Percentiles rank a stretch among this genome's conserved stretches.
Conservation (phyloP, 2,329 filamentous ascomycete genomes). For the Myriosclerotinia scirpicola region DNA sequence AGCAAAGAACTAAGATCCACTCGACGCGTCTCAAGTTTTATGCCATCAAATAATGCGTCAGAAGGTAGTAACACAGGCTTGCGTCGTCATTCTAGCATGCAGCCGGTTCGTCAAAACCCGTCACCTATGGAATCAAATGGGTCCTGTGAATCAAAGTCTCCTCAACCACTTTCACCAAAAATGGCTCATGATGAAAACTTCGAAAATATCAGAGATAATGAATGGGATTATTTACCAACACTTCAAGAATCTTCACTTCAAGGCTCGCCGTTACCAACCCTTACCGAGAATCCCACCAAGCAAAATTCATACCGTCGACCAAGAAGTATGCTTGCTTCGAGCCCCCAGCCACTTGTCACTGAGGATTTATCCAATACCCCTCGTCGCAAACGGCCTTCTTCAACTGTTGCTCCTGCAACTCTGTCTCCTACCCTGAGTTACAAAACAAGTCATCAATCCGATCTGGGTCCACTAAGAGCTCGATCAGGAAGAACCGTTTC, state of each 20-base stretch:
- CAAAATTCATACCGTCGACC: conserved; percentile 10
- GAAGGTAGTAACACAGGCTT: conserved; percentile 26
- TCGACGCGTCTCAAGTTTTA: conserved; percentile 30
- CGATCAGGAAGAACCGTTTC: conserved; percentile 26
- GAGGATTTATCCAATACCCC: conserved; percentile 11
- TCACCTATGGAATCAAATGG: conserved; percentile 18
- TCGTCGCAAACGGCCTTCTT: conserved; percentile 6
- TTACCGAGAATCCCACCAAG: not conserved
- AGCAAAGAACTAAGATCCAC: conserved; percentile 16
- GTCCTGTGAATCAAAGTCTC: conserved; percentile 12
- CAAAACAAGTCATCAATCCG: conserved; percentile 9
- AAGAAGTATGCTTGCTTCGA: conserved; percentile 15
- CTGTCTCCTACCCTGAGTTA: conserved; percentile 1
- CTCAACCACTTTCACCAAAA: conserved; percentile 5
- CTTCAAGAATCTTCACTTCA: conserved; percentile 14
- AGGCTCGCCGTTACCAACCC: not conserved
- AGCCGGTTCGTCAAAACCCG: conserved; percentile 3
- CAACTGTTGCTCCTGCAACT: conserved; percentile 17
- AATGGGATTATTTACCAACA: conserved; percentile 11
- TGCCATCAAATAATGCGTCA: conserved; percentile 25
- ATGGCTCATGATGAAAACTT: conserved; percentile 3
- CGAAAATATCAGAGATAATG: not conserved
- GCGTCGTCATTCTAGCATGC: conserved; percentile 27
- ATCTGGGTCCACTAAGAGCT: not conserved
- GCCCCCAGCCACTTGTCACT: not conserved